A percentile compares a stretch with the other conserved stretches of the same genome.
phyloP scores from a whole-genome alignment of 352 stramenopile species.

The Phytophthora hibernalis region DNA sequence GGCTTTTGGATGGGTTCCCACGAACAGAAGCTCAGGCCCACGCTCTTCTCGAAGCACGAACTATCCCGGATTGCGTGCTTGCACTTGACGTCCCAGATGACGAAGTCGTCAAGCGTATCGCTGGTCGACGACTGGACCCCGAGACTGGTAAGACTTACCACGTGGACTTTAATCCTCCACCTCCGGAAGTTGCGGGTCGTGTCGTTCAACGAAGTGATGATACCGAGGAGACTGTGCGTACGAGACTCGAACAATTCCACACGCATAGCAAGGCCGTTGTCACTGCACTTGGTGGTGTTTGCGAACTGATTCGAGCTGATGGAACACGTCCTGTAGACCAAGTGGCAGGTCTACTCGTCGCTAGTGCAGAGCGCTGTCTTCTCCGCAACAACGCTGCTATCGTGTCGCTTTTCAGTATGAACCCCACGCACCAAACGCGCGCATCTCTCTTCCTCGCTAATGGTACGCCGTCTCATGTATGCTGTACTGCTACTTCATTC shows the following conservation, averaged over 20 bases:
- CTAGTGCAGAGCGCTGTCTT: slow-evolving; percentile 54
- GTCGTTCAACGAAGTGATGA: slow-evolving; percentile 84
- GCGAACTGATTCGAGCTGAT: slow-evolving; percentile 54
- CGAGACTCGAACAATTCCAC: slow-evolving; percentile 89
- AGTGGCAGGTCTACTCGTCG: slow-evolving; percentile 66
- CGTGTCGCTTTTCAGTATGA: slow-evolving; percentile 65
- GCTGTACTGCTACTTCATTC: neutral
- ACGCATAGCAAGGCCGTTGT: slow-evolving; percentile 63
- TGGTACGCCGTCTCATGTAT: slow-evolving; percentile 37
- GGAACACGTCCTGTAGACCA: slow-evolving; percentile 59
- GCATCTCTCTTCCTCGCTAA: slow-evolving; percentile 61
- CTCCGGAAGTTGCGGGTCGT: slow-evolving; percentile 64
- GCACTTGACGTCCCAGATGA: slow-evolving; percentile 95
- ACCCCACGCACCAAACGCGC: slow-evolving; percentile 40
- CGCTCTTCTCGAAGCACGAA: slow-evolving; percentile 60
- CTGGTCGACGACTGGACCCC: slow-evolving; percentile 91
- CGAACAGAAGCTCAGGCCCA: slow-evolving; percentile 87
- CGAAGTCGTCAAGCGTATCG: slow-evolving; percentile 94
- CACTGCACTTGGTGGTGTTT: slow-evolving; percentile 43
- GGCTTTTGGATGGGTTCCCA: slow-evolving; percentile 97
- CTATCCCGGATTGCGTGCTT: slow-evolving; percentile 93
- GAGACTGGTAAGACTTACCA: slow-evolving; percentile 94
- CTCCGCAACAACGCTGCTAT: slow-evolving; percentile 70
- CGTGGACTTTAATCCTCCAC: slow-evolving; percentile 84
- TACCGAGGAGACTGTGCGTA: slow-evolving; percentile 90